phyloP scores from a whole-genome alignment of 2,329 filamentous ascomycete genomes.

The Trichoderma koningiopsis region DNA sequence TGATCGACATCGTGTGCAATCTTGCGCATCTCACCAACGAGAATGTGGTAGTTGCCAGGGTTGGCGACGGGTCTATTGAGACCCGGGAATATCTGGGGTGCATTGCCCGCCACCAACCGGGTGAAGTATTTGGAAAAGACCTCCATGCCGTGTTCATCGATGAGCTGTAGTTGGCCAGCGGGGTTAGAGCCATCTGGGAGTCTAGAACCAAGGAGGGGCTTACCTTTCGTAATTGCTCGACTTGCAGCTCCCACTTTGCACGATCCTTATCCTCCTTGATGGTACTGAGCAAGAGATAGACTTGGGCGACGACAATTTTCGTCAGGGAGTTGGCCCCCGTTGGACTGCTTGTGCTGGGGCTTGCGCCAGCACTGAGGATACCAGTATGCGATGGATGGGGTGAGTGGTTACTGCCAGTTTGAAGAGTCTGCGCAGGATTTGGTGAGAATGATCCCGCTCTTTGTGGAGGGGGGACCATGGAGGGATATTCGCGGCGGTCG shows the following conservation, averaged over 20 bases:
- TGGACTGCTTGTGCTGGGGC: conserved; percentile 63
- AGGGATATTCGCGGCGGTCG: conserved; percentile 43
- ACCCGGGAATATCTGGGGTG: conserved; percentile 84
- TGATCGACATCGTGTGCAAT: conserved; percentile 78
- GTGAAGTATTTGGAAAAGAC: conserved; percentile 95
- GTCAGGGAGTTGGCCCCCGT: conserved; percentile 70
- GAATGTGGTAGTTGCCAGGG: conserved; percentile 79
- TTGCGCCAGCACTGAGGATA: conserved; percentile 61
- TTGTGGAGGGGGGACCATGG: conserved; percentile 63
- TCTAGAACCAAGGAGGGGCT: conserved; percentile 32
- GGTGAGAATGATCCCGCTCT: conserved; percentile 67
- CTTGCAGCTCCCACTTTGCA: conserved; percentile 89
- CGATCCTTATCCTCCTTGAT: conserved; percentile 92
- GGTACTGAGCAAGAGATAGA: conserved; percentile 90
- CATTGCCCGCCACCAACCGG: conserved; percentile 88
- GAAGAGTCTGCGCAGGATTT: conserved; percentile 59
- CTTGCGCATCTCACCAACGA: conserved; percentile 84
- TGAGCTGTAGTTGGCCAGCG: conserved; percentile 59
- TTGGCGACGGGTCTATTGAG: conserved; percentile 72
- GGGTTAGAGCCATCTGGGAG: conserved; percentile 29
- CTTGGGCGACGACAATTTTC: conserved; percentile 93
- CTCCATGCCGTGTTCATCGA: conserved; percentile 99
- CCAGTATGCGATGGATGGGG: conserved; percentile 60
- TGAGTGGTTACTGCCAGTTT: conserved; percentile 59
- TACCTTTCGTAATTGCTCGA: conserved; percentile 90